Base-by-base conservation (phyloP, 306 rosid genomes). In the Rubus parviflorus region DNA sequence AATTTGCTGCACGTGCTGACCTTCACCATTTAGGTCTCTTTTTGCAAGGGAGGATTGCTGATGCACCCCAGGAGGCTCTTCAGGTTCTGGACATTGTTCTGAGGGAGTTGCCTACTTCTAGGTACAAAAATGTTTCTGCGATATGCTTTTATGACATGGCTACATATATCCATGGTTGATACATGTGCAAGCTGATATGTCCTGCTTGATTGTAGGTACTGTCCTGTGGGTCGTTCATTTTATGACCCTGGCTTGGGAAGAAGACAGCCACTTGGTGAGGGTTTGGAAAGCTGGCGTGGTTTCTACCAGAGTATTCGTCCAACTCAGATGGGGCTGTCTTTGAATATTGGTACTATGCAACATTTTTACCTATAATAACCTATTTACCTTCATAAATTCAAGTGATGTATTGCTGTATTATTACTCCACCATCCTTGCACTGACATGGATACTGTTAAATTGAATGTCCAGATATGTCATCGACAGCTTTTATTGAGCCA, bases 231-330 rank as follows among this genome's bases (percentile, higher is more conserved):
- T n/a, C 95, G 99, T 14, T 96, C 99, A 42, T 96, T 96, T 85
- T 96, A 96, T 72, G 85, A 97, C 1, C 98, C 97, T 72, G 88
- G 78, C 74, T 81, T 93, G 12, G 98, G 98, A 5, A 82, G 91
- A 77, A 89, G 97, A 77, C 97, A 96, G 63, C 85, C 98, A 14
- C 81, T 96, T 54, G 99, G 99, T 8, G 98, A 96, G 81, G 99
- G 99, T 15, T 75, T 96, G 87, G 98, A 96, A 81, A 96, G 99
- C 54, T 96, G 99, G 99, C 93, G 99, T 2, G 99, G 99, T 3
- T 96, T 96, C 75, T 96, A 96, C 77, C 99, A 96, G 69, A 96
- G 99, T 74, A 96, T 96, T 64, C 96, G 99, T 6, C 99, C 98
- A 19, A 96, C 99, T 7, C 99, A 96, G 80, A 96, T 96, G 99